These are phyloP conservation scores for Zymoseptoria tritici DNA, from an alignment of 2,329 filamentous ascomycete genomes.

Conservation along the genomic window DNA sequence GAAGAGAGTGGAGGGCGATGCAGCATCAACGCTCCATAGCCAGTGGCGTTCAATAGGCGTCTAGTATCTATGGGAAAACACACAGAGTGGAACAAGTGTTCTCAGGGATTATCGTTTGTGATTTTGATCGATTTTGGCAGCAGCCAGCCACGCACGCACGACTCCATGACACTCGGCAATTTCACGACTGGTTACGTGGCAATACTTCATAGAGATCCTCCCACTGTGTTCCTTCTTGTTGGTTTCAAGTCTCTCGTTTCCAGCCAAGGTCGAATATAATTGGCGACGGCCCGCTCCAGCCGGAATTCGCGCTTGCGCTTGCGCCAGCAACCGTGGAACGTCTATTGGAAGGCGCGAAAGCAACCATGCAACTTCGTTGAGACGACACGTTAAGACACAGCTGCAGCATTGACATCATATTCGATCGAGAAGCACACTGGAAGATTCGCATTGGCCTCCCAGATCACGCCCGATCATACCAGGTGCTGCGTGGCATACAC, in stretches of 20 bases:
- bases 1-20: not conserved
- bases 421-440: not conserved
- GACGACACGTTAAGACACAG: not conserved
- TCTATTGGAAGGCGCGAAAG: not conserved
- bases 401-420: not conserved
- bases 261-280: not conserved
- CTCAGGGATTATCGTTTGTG: not conserved
- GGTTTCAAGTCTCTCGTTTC: no score
- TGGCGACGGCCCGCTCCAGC: not conserved
- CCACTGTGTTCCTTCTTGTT: not conserved
- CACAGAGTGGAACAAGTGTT: not conserved
- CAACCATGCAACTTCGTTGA: not conserved
- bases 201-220: not conserved
- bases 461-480: not conserved
- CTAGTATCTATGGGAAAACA: not conserved
- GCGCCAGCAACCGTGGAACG: not conserved
- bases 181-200: not conserved
- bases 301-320: not conserved
- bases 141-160: no score
- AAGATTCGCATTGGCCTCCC: not conserved
- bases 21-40: conserved; percentile 2
- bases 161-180: not conserved
- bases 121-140: not conserved
- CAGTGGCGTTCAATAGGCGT: conserved; percentile 3
- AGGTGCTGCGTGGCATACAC: not conserved